A percentile compares a stretch with the other conserved stretches of the same genome.
phyloP scores from a whole-genome alignment of 192 early-diverging fungal genomes.

The Backusella liffmaniae region DNA sequence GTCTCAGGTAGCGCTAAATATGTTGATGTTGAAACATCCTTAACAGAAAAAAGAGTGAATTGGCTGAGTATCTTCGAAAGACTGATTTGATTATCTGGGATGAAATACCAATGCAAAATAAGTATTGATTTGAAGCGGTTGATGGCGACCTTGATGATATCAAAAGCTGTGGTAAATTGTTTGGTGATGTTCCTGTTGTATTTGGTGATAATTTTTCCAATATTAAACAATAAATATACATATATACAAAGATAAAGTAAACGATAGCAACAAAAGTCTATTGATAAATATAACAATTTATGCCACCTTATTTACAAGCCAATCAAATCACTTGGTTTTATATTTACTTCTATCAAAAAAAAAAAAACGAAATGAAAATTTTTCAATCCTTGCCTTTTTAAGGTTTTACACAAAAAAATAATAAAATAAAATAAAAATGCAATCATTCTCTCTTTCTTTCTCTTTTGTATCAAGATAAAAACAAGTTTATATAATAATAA shows the following conservation, averaged over 20 bases:
- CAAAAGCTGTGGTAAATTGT: background rate
- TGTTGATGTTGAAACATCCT: too few relatives aligned
- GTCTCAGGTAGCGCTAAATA: too few relatives aligned
- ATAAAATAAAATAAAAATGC: too few relatives aligned
- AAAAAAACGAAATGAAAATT: background rate
- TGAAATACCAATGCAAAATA: conserved; percentile 7
- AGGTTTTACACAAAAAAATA: background rate
- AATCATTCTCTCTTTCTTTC: background rate
- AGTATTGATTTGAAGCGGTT: background rate
- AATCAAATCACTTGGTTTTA: background rate
- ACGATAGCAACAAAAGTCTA: too few relatives aligned
- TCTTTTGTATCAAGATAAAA: background rate
- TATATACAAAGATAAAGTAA: too few relatives aligned
- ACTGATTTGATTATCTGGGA: background rate
- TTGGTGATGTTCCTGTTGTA: background rate
- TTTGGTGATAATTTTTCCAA: background rate
- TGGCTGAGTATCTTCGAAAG: background rate
- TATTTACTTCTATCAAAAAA: background rate
- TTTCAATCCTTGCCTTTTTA: background rate
- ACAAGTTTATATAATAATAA: background rate
- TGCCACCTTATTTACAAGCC: background rate
- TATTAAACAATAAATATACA: too few relatives aligned
- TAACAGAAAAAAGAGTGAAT: background rate
- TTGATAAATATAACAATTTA: background rate
- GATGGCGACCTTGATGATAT: background rate